phyloP scores from a whole-genome alignment of 2,329 filamentous ascomycete species.

The Pseudovirgaria hyperparasitica region DNA sequence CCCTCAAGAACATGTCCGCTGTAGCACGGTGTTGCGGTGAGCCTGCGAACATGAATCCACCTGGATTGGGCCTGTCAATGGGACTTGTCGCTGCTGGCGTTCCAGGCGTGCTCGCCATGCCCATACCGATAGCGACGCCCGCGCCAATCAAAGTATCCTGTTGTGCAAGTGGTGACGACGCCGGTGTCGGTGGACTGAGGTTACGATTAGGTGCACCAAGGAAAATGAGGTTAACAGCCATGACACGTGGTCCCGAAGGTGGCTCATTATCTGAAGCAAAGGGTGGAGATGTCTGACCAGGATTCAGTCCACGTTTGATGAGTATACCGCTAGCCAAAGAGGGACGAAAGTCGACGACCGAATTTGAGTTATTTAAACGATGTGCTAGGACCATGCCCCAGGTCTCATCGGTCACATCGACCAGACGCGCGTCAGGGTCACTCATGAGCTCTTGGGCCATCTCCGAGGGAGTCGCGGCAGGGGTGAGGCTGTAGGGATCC shows the following conservation, averaged over 20 bases:
- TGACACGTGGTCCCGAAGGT: conserved; percentile 16
- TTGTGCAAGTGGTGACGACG: conserved; percentile 9
- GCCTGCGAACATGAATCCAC: conserved; percentile 17
- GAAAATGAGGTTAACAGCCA: conserved; percentile 34
- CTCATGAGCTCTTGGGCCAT: conserved; percentile 30
- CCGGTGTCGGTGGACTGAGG: conserved; percentile 17
- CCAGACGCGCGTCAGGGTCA: conserved; percentile 54
- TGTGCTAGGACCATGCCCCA: conserved; percentile 63
- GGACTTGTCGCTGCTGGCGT: conserved; percentile 11
- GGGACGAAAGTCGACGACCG: conserved; percentile 19
- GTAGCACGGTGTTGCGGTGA: conserved; percentile 17
- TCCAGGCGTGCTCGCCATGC: conserved; percentile 6
- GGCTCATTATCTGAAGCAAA: conserved; percentile 7
- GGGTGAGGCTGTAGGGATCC: conserved; percentile 38
- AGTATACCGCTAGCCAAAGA: conserved; percentile 30
- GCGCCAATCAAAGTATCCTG: conserved; percentile 11
- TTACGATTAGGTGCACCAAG: conserved; percentile 27
- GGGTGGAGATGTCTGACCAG: conserved; percentile 3
- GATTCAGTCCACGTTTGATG: conserved; percentile 26
- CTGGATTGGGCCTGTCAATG: conserved; percentile 1
- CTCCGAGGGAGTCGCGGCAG: conserved; percentile 52
- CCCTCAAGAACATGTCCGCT: conserved; percentile 51
- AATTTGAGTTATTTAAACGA: conserved; percentile 27
- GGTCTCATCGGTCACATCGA: conserved; percentile 61
- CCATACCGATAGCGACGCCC: conserved; percentile 7